A percentile compares a stretch with the other conserved stretches of the same genome.
Evolutionary conservation across 371 early-diverging fungal genomes (phyloP).

Genomic region (Entomophthora muscae): DNA sequence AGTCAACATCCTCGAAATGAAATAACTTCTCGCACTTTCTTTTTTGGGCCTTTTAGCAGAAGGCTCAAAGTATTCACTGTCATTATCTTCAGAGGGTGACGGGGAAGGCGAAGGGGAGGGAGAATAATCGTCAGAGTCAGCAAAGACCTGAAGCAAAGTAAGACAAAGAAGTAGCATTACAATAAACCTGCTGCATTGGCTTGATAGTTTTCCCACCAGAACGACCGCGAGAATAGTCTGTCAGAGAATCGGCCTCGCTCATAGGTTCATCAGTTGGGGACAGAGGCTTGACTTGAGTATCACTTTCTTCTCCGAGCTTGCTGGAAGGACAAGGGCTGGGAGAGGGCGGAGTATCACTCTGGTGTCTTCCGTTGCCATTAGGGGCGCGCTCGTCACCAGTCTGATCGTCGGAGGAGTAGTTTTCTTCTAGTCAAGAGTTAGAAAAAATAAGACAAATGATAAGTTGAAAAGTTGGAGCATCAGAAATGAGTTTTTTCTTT

Average conservation of each 20-base stretch:
- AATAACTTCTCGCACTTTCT: not conserved
- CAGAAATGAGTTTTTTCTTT: no score
- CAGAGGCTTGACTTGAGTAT: not conserved
- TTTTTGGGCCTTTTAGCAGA: not conserved
- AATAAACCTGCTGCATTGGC: not conserved
- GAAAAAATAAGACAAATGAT: no score
- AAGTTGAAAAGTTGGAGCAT: no score
- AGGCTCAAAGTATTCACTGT: constrained; percentile 5
- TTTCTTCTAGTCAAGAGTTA: not conserved
- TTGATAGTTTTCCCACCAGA: not conserved
- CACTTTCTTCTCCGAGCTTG: not conserved
- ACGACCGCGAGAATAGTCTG: not conserved
- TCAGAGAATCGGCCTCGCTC: not conserved
- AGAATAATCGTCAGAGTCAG: not conserved
- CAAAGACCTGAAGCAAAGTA: not conserved
- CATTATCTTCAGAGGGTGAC: not conserved
- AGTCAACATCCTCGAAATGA: not conserved
- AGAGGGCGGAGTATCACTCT: not conserved
- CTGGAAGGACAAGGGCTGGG: not conserved
- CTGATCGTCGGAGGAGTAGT: not conserved
- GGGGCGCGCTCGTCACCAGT: not conserved
- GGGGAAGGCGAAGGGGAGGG: not conserved
- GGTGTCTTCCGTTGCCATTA: not conserved
- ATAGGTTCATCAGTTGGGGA: not conserved
- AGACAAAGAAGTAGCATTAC: not conserved